These are phyloP conservation scores for Parmelia sp. DNA, from an alignment of 495 filamentous ascomycete species.

Conservation along the genomic window DNA sequence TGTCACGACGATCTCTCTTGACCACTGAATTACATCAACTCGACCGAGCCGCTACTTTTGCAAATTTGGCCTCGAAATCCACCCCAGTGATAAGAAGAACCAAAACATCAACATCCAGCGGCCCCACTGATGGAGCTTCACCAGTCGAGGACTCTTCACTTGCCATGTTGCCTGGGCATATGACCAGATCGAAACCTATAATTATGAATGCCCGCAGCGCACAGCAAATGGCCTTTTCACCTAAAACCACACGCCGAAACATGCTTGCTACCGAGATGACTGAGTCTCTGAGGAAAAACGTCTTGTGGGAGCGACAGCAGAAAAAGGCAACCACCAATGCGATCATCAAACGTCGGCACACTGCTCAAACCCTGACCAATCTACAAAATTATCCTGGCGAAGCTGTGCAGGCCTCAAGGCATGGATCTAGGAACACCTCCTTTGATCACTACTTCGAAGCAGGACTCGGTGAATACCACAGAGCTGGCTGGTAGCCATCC, in stretches of 20 bases:
- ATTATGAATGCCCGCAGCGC: slow-evolving; percentile 67
- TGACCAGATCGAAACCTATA: slow-evolving; percentile 81
- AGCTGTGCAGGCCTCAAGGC: slow-evolving; percentile 35
- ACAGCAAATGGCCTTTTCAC: slow-evolving; percentile 66
- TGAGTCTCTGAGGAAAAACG: slow-evolving; percentile 67
- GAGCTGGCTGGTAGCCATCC: slow-evolving; percentile 56
- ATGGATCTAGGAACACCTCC: slow-evolving; percentile 51
- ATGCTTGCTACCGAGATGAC: slow-evolving; percentile 95
- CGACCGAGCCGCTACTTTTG: slow-evolving; percentile 59
- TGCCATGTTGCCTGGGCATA: slow-evolving; percentile 66
- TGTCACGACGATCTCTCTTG: slow-evolving; percentile 79
- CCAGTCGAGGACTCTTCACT: slow-evolving; percentile 64
- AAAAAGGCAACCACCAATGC: slow-evolving; percentile 85
- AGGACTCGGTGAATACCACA: slow-evolving; percentile 63
- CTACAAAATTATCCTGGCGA: slow-evolving; percentile 65
- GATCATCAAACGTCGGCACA: slow-evolving; percentile 85
- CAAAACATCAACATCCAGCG: slow-evolving; percentile 64
- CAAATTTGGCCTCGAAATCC: slow-evolving; percentile 65
- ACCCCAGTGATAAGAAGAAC: slow-evolving; percentile 77
- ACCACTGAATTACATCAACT: slow-evolving; percentile 79
- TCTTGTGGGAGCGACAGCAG: slow-evolving; percentile 84
- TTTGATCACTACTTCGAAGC: slow-evolving; percentile 61
- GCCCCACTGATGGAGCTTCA: slow-evolving; percentile 65
- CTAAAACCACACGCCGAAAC: slow-evolving; percentile 86
- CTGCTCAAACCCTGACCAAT: slow-evolving; percentile 80